phyloP scores from a whole-genome alignment of 768 basidiomycete genomes.

The Collybia sp. region DNA sequence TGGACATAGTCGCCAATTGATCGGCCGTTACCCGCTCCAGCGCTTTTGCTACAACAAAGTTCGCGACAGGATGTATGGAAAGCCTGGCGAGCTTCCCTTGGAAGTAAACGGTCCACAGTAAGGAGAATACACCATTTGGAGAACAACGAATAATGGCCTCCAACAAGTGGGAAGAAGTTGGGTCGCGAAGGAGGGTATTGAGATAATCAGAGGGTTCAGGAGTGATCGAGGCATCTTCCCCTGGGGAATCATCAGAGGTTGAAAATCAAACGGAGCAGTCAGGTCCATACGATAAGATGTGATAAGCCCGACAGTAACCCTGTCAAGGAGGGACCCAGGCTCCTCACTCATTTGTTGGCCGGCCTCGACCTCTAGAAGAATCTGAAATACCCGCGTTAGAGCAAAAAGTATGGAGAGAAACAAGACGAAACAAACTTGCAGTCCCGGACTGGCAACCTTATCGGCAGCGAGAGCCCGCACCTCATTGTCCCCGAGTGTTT shows the following conservation, averaged over 20 bases:
- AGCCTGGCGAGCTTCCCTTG: constrained; percentile 65
- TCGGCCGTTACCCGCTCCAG: constrained; percentile 54
- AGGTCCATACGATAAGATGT: constrained; percentile 51
- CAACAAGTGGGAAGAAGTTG: constrained; percentile 87
- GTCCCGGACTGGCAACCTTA: constrained; percentile 71
- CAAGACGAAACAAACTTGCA: constrained; percentile 47
- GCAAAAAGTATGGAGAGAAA: constrained; percentile 6
- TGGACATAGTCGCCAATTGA: constrained; percentile 50
- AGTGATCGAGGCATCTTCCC: constrained; percentile 24
- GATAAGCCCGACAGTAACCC: constrained; percentile 72
- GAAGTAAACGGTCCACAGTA: constrained; percentile 80
- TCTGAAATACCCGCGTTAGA: constrained; percentile 32
- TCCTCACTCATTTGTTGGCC: constrained; percentile 54
- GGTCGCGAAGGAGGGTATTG: constrained; percentile 75
- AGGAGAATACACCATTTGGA: constrained; percentile 54
- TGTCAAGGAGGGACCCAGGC: constrained; percentile 75
- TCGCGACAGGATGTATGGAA: constrained; percentile 85
- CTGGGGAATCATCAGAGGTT: constrained; percentile 20
- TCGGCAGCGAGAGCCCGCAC: constrained; percentile 71
- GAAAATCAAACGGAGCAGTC: background rate
- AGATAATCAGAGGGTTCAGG: constrained; percentile 73
- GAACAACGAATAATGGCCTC: constrained; percentile 70
- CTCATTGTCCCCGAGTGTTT: constrained; percentile 61
- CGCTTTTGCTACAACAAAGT: constrained; percentile 87
- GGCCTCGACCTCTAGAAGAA: constrained; percentile 80